Conservation (phyloP, 2,329 filamentous ascomycete genomes). For the Alternaria burnsii region DNA sequence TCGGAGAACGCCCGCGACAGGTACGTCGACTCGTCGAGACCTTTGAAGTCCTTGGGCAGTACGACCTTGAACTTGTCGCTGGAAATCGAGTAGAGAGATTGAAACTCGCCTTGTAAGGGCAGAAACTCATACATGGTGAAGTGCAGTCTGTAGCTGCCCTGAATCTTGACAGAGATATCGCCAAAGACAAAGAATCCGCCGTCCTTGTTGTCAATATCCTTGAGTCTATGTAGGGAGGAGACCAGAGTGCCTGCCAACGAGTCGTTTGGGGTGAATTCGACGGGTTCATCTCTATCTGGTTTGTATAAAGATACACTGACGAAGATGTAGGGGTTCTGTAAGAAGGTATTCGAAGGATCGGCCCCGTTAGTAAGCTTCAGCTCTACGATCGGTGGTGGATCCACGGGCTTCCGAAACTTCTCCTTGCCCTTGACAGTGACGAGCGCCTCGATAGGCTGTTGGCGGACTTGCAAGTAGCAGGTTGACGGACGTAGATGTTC, state of each 20-base stretch:
- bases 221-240: conserved; percentile 82
- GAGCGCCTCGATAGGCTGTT: conserved; percentile 72
- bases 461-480: conserved; percentile 57
- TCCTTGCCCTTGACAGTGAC: conserved; percentile 74
- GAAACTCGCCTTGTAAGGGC: conserved; percentile 51
- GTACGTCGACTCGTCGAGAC: conserved; percentile 82
- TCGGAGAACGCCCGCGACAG: conserved; percentile 85
- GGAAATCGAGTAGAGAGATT: conserved; percentile 60
- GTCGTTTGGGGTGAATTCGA: conserved; percentile 48
- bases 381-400: conserved; percentile 86
- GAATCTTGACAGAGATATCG: conserved; percentile 79
- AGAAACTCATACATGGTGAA: conserved; percentile 75
- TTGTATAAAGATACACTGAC: conserved; percentile 66
- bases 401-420: conserved; percentile 86
- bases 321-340: conserved; percentile 72
- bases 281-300: conserved; percentile 56
- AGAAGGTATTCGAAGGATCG: conserved; percentile 69
- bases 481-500: neutral
- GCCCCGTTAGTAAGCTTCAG: conserved; percentile 62
- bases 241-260: conserved; percentile 76
- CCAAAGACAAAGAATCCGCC: conserved; percentile 92
- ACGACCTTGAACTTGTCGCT: conserved; percentile 73
- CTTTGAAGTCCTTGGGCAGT: conserved; percentile 74
- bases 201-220: conserved; percentile 78
- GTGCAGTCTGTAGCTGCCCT: conserved; percentile 75